Base-by-base conservation (phyloP, 192 early-diverging fungal species). In the Haplosporangium gracile region DNA sequence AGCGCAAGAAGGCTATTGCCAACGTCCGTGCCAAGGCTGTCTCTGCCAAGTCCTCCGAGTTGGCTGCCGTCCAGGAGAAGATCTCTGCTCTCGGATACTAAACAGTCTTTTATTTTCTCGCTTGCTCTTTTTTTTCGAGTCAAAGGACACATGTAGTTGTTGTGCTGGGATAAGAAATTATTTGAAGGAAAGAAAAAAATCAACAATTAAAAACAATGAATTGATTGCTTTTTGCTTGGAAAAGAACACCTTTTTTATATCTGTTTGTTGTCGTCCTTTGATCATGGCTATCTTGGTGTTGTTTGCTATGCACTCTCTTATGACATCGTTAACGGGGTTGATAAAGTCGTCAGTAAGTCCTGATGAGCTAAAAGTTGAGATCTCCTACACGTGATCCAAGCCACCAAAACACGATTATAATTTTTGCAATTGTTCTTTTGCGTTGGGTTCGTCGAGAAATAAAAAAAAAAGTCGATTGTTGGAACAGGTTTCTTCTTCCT, bases 1-100 rank as follows among this genome's bases (percentile, higher is more conserved):
- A 98, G 90, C 95, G 95, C 93, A 95, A 93, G 90, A 93, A 97
- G 93, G 96, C 95, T 75, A 90, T 91, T 75, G 91, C 90, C 88
- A 95, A 92, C 88, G 92, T 94, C 82, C 91, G 90, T 55, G 81
- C 89, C 87, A 91, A 93, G 90, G 94, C 92, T 73, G 73, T 82
- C 70, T 73, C 88, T 60, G 70, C 79, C 79, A 87, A 81, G 77
- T 68, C 81, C 29, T 82, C 82, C 74, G 90, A 95, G 81, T 89
- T 93, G 72, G 75, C 85, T 68, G 74, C 89, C 57, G 89, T 96
- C 82, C 87, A 94, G 76, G 73, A 91, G 82, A 90, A 89, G 74
- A 90, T 96, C 63, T 86, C 95, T 71, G 91, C 91, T 69, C 89
- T 89, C 80, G 95, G 95, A 88, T 91, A 94, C 93, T 92, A 83